Base-by-base conservation (phyloP, 176 grass and related monocot species). In the Zoysia japonica region DNA sequence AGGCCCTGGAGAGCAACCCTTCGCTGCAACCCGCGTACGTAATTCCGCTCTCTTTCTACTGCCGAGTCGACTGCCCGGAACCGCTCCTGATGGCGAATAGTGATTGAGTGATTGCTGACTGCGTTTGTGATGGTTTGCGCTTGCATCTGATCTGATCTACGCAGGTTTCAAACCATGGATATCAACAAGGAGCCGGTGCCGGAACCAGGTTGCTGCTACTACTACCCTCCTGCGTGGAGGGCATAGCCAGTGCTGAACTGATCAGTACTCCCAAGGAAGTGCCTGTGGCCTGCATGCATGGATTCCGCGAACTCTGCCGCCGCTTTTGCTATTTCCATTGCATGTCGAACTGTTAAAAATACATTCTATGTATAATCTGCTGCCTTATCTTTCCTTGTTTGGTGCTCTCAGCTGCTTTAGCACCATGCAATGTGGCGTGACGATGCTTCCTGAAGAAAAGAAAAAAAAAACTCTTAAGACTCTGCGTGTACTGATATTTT, bases 171-270 rank as follows among this genome's bases (percentile, higher is more conserved):
- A 37, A 20, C 35, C 35, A 65, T 77, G 77, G 82, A 77, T 40
- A 67, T 85, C 57, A 81, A 85, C 77, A 65, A 80, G 77, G 64
- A 20, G 55, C 82, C 87, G 28, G 14, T 5, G 49, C 75, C 68
- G 11, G 10, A 19, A 4, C 60, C 40, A 0, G 68, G 28, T 0
- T 3, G 47, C 40, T 55, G 75, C 67, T 79, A 28, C 28, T 28
- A 28, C 28, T 28, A 66, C 68, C 75, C 48, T 79, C 82, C 77
- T 11, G 65, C 41, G 16, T 85, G 75, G 86, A 88, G 84, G 86
- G 39, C 63, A 45, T 88, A 88, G 80, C 65, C 17, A 45, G 11
- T 66, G 11, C 44, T 68, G 12, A 54, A 19, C 16, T 17, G 28
- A 68, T 45, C 67, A 1, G 2, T 11, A 61, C 28, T 28, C 28